Base-by-base conservation (phyloP, 1,284 basidiomycete species). In the Cutaneotrichosporon sp. region DNA sequence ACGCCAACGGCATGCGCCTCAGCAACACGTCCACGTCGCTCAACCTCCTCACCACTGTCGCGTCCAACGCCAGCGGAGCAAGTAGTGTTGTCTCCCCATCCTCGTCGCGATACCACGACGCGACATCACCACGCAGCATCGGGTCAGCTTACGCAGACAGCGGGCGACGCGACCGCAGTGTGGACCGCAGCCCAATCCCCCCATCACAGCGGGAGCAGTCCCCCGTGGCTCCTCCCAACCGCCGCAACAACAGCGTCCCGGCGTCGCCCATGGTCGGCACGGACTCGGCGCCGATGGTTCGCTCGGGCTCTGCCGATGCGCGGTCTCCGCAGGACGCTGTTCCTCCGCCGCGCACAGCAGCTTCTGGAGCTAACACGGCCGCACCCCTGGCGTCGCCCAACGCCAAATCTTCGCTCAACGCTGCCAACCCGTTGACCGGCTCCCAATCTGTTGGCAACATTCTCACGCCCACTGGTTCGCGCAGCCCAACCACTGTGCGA, bases 1-100 rank as follows among this genome's bases (percentile, higher is more conserved):
- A 46, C 7, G 45, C 47, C 23, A 40, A 33, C 22, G 47, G 39
- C 12, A 49, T 40, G 39, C 39, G 39, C 30, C 15, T 39, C 5
- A 52, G 46, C 46, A 15, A 33, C 7, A 54, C 56, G 14, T 58
- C 56, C 18, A 58, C 56, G 3, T 54, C 56, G 14, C 45, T 57
- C 20, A 57, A 54, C 23, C 40, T 57, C 13, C 41, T 57, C 3
- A 46, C 56, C 33, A 45, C 46, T n/a, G 50, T 45, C 12, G 43
- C 43, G 3, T 45, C 43, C 10, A 45, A 45, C 26, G 33, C 12
- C 18, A 45, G 43, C 43, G 43, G 8, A 12, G 22, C 18, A n/a
- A 45, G 33, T 33, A 30, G 33, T 18, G 17, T 30, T 2, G 36
- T 40, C 46, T 4, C 50, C 38, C 30, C 53, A 33, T 17, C 53